Evolutionary conservation across 2,329 filamentous ascomycete species (phyloP).

Genomic region (Sordariomycetes sp.): DNA sequence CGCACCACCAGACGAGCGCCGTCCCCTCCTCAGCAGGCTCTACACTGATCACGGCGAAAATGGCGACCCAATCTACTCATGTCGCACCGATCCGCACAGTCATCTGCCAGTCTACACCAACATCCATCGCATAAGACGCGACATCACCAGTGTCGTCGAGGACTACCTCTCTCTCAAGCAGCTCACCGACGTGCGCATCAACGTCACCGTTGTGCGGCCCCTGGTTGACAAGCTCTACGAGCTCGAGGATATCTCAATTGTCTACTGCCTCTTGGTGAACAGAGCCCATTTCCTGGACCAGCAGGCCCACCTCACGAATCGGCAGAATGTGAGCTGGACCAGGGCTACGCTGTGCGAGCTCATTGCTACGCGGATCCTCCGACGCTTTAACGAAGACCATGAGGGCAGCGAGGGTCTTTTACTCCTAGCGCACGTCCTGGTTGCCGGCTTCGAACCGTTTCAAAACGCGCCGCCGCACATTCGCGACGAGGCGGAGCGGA

Average conservation of each 20-base stretch:
- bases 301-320: constrained; percentile 64
- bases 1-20: constrained; percentile 19
- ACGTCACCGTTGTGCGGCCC: constrained; percentile 69
- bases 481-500: constrained; percentile 44
- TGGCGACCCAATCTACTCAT: constrained; percentile 36
- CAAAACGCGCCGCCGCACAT: constrained; percentile 69
- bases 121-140: constrained; percentile 61
- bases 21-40: constrained; percentile 22
- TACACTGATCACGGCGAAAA: constrained; percentile 18
- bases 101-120: constrained; percentile 67
- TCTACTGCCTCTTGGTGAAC: constrained; percentile 79
- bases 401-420: constrained; percentile 62
- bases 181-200: constrained; percentile 72
- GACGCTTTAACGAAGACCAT: constrained; percentile 71
- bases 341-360: constrained; percentile 73
- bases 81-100: constrained; percentile 47
- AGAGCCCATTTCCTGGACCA: constrained; percentile 71
- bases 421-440: constrained; percentile 67
- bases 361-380: constrained; percentile 67
- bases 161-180: constrained; percentile 62
- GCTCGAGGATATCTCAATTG: constrained; percentile 69
- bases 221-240: constrained; percentile 79
- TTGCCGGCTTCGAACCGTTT: constrained; percentile 78
- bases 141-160: constrained; percentile 55
- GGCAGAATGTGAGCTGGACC: constrained; percentile 73